These are phyloP conservation scores for Rhizopus sp. DNA, from an alignment of 371 early-diverging fungal species.

Conservation along the genomic window DNA sequence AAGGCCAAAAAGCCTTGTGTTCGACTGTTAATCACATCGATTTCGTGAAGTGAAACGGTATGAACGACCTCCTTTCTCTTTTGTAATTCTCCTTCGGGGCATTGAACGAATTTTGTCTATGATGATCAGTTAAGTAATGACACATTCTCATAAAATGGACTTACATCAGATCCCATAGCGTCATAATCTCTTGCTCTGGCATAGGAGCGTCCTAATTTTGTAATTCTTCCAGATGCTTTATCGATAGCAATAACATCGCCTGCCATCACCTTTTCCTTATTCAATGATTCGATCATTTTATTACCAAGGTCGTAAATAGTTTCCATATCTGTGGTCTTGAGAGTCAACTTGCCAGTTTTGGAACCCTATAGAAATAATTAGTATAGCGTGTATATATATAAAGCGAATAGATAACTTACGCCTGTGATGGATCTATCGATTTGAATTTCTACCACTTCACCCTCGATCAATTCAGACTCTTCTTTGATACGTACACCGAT, in stretches of 20 bases:
- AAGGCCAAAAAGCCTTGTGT: slow-evolving; percentile 97
- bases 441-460: slow-evolving; percentile 99
- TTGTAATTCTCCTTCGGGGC: slow-evolving; percentile 99
- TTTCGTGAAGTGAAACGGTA: slow-evolving; percentile 97
- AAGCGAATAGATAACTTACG: slow-evolving; percentile 49
- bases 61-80: slow-evolving; percentile 95
- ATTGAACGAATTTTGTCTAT: slow-evolving; percentile 94
- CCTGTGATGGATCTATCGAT: slow-evolving; percentile 93
- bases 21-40: slow-evolving; percentile 99
- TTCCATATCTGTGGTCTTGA: slow-evolving; percentile 99
- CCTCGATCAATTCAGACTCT: slow-evolving; percentile 97
- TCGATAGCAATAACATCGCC: slow-evolving; percentile 99
- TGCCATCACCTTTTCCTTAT: slow-evolving; percentile 96
- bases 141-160: not conserved
- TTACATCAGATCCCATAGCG: slow-evolving; percentile 93
- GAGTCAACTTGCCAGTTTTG: slow-evolving; percentile 94
- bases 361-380: slow-evolving; percentile 56
- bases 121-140: not conserved
- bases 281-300: slow-evolving; percentile 97
- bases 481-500: slow-evolving; percentile 99
- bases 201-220: slow-evolving; percentile 95
- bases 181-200: slow-evolving; percentile 95
- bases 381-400: not conserved
- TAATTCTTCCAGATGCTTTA: slow-evolving; percentile 98
- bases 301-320: slow-evolving; percentile 98